Evolutionary conservation across 805 yeast species (phyloP), one percentile per base, ranked within the genome.

Genomic region (Lipomyces orientalis): DNA sequence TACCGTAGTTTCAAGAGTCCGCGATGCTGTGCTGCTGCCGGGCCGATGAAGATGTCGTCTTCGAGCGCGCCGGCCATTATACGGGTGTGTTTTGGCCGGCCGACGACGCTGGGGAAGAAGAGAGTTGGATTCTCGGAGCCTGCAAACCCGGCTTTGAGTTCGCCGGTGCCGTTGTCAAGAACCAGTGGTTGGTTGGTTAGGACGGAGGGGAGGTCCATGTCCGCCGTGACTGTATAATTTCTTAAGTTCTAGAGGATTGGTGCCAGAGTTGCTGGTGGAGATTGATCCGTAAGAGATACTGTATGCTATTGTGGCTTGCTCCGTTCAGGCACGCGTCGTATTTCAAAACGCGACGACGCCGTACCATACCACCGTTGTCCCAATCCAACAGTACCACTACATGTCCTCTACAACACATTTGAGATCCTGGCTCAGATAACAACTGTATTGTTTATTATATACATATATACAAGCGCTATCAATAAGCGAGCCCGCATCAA

Each of bases 61-160:
- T 87, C 86, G 2, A 85, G 76, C 10, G 87, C 86, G 35, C 89
- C 88, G 1, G 96, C 90, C 94, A 90, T 91, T 61, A 90, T 85
- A 74, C 90, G 88, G 49, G 87, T 85, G 76, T 93, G 94, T 76
- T 92, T 93, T 10, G 97, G 94, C 65, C 88, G 81, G 4, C 98
- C 98, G 2, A 91, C 83, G 35, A 88, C 78, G 29, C 91, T 80
- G 1, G 93, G 87, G 35, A 87, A 86, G 72, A 82, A 83, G 57
- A 85, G 78, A 73, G 86, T 84, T 2, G 98, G 98, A 71, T 82
- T 84, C 60, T 91, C 95, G 72, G 90, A 96, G 29, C 98, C 97
- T 0, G 97, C 97, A 78, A 93, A 91, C 0, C 98, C 98, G 1
- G 96, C 91, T 76, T 92, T 90, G 64, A 93, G 81, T 51, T 84